Evolutionary conservation across 768 basidiomycete genomes (phyloP).

Genomic region (Leccinum ochraceum): DNA sequence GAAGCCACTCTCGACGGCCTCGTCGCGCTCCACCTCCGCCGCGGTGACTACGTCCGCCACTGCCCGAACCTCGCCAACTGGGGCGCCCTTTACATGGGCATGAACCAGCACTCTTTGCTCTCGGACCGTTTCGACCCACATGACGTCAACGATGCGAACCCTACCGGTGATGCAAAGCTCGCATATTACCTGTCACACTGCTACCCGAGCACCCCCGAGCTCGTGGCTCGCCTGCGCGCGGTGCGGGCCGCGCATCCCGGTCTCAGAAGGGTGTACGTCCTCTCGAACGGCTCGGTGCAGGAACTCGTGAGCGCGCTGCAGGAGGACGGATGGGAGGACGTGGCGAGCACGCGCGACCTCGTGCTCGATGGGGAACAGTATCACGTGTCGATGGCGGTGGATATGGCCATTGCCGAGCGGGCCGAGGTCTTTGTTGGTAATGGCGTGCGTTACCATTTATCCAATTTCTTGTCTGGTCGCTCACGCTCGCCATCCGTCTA

Average conservation of each 20-base stretch:
- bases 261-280: slow-evolving; percentile 43
- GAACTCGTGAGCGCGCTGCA: slow-evolving; percentile 39
- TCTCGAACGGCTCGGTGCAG: slow-evolving; percentile 53
- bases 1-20: slow-evolving; percentile 40
- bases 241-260: slow-evolving; percentile 35
- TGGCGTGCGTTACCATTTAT: slow-evolving; percentile 44
- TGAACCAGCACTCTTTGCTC: slow-evolving; percentile 45
- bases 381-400: slow-evolving; percentile 52
- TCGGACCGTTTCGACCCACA: slow-evolving; percentile 42
- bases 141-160: slow-evolving; percentile 5
- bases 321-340: slow-evolving; percentile 51
- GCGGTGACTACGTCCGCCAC: slow-evolving; percentile 62
- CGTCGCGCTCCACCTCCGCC: slow-evolving; percentile 56
- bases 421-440: slow-evolving; percentile 65
- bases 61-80: slow-evolving; percentile 51
- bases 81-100: slow-evolving; percentile 48
- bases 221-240: slow-evolving; percentile 40
- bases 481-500: slow-evolving; percentile 1
- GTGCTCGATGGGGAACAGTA: slow-evolving; percentile 46
- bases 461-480: not conserved
- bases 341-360: slow-evolving; percentile 44
- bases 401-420: slow-evolving; percentile 59
- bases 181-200: slow-evolving; percentile 6
- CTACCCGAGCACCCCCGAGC: slow-evolving; percentile 36
- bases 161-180: not conserved